Conservation (phyloP, 805 yeast genomes). For the Ogataea saltuana region DNA sequence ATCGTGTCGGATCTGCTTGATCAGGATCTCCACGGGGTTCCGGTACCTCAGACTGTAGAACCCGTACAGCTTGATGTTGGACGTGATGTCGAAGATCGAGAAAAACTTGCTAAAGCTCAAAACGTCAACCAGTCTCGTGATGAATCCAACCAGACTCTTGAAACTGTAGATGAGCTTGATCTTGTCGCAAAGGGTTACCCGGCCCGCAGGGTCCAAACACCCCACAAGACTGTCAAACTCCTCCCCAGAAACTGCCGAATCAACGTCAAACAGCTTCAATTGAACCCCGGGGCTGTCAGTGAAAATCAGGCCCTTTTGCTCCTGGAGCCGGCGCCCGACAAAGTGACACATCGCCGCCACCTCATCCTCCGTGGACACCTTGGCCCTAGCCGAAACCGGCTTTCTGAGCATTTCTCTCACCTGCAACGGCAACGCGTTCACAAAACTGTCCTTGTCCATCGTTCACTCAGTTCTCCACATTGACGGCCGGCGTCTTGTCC, state of each 20-base stretch:
- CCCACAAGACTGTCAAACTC: slow-evolving; percentile 26
- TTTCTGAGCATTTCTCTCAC: slow-evolving; percentile 1
- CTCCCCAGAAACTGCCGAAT: slow-evolving; percentile 25
- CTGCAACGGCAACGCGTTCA: slow-evolving; percentile 9
- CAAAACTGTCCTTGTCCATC: slow-evolving; percentile 11
- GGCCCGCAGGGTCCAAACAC: slow-evolving; percentile 19
- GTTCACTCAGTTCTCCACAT: too few species aligned
- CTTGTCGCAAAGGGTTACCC: slow-evolving; percentile 29
- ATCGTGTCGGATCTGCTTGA: slow-evolving; percentile 34
- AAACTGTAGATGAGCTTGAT: slow-evolving; percentile 31
- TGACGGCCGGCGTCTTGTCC: too few species aligned
- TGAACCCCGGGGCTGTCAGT: slow-evolving; percentile 31
- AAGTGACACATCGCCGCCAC: neutral
- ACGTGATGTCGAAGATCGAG: slow-evolving; percentile 34
- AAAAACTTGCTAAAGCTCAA: slow-evolving; percentile 30
- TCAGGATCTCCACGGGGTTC: slow-evolving; percentile 34
- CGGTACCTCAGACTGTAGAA: slow-evolving; percentile 30
- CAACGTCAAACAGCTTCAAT: slow-evolving; percentile 32
- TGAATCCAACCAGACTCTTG: slow-evolving; percentile 26
- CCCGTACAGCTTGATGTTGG: slow-evolving; percentile 34
- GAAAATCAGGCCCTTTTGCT: slow-evolving; percentile 31
- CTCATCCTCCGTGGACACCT: too few species aligned
- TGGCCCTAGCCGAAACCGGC: too few species aligned
- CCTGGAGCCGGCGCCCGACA: slow-evolving; percentile 9
- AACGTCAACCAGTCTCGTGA: slow-evolving; percentile 25